These are phyloP conservation scores for Hypoxylon sp. DNA, from an alignment of 2,329 filamentous ascomycete genomes.

Conservation along the genomic window DNA sequence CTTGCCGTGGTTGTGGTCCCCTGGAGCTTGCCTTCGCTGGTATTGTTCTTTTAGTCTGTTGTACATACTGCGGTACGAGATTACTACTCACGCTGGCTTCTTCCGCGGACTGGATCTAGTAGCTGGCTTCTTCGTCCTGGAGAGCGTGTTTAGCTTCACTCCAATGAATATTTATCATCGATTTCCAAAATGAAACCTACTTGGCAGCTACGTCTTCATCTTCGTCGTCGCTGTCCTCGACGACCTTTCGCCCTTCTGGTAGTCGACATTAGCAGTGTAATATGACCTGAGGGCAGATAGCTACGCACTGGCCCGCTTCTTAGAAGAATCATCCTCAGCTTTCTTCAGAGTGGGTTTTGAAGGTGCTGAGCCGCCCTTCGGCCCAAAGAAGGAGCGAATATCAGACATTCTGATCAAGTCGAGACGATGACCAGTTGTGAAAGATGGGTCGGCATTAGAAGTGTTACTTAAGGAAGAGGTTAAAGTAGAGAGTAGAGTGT, in stretches of 20 bases:
- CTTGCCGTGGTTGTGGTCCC: conserved; percentile 63
- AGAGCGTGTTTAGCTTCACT: conserved; percentile 27
- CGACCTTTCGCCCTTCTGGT: conserved; percentile 69
- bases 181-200: conserved; percentile 50
- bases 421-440: background rate
- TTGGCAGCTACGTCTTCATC: conserved; percentile 64
- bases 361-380: conserved; percentile 69
- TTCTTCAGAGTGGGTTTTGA: conserved; percentile 58
- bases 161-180: background rate
- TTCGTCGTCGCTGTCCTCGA: conserved; percentile 77
- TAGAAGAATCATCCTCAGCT: conserved; percentile 54
- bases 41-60: conserved; percentile 16
- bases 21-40: conserved; percentile 52
- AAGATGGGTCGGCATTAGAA: background rate
- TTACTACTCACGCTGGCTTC: conserved; percentile 59
- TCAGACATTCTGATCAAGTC: conserved; percentile 72
- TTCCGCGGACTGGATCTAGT: conserved; percentile 60
- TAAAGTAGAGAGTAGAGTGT: no score
- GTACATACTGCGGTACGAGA: background rate
- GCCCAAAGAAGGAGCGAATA: conserved; percentile 89
- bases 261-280: conserved; percentile 16
- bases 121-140: conserved; percentile 63
- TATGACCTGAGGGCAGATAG: background rate
- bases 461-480: background rate
- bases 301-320: conserved; percentile 30